phyloP scores from a whole-genome alignment of 441 rosid genomes.

The Arabidopsis hybrid region DNA sequence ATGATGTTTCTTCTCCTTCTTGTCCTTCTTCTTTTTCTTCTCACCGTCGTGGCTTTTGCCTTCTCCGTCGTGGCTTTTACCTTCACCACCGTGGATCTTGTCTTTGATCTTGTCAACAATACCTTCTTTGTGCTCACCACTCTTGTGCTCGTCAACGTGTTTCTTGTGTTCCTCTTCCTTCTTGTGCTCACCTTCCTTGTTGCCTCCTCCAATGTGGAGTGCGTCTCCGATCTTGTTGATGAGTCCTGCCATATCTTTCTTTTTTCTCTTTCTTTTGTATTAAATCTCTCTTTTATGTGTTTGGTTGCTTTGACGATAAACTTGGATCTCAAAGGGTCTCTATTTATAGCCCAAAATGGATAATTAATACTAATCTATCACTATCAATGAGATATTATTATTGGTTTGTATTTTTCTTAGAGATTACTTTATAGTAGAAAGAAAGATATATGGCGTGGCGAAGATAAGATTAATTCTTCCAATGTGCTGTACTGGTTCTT shows the following conservation, averaged over 20 bases:
- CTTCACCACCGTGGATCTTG: slow-evolving; percentile 68
- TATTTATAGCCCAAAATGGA: slow-evolving; percentile 47
- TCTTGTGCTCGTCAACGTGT: slow-evolving; percentile 44
- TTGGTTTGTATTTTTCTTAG: not conserved
- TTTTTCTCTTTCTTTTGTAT: not conserved
- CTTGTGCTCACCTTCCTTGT: slow-evolving; percentile 53
- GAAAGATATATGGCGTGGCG: not conserved
- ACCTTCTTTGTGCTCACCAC: slow-evolving; percentile 68
- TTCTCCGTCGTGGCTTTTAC: slow-evolving; percentile 35
- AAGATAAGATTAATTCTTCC: slow-evolving; percentile 31
- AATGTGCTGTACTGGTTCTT: not conserved
- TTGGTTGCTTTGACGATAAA: not conserved
- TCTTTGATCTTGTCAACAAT: slow-evolving; percentile 68
- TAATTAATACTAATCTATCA: not conserved
- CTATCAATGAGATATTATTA: not conserved
- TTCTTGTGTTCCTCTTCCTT: slow-evolving; percentile 50
- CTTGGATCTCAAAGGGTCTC: not conserved
- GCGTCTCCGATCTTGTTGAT: slow-evolving; percentile 75
- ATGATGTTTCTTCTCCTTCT: slow-evolving; percentile 60
- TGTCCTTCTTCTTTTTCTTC: slow-evolving; percentile 58
- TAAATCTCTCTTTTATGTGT: not conserved
- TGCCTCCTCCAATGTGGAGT: slow-evolving; percentile 77
- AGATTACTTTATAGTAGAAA: not conserved
- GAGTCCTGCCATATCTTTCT: slow-evolving; percentile 68
- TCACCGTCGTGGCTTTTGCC: slow-evolving; percentile 45